These are phyloP conservation scores for Gossypium bickii DNA, from an alignment of 345 rosid genomes.

Conservation along the genomic window DNA sequence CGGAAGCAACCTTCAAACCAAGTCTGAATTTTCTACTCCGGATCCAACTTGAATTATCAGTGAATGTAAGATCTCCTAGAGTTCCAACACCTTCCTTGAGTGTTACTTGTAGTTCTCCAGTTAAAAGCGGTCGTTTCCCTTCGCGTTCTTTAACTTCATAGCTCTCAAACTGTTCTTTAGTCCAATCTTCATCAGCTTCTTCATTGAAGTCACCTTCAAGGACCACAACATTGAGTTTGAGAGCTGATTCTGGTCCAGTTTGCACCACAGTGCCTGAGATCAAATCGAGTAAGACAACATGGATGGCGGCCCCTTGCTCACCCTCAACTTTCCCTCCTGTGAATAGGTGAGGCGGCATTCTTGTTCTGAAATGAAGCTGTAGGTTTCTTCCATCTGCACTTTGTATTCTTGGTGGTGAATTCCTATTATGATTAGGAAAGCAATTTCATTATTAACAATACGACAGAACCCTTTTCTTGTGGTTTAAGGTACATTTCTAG, in stretches of 20 bases:
- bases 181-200: conserved; percentile 64
- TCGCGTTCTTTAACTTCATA: conserved; percentile 77
- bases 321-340: conserved; percentile 94
- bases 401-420: conserved; percentile 53
- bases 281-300: conserved; percentile 61
- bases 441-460: not conserved
- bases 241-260: conserved; percentile 60
- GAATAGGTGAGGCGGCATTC: conserved; percentile 91
- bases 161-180: conserved; percentile 64
- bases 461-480: not conserved
- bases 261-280: conserved; percentile 57
- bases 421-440: conserved; percentile 31
- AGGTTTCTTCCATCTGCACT: conserved; percentile 54
- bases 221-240: conserved; percentile 67
- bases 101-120: conserved; percentile 66
- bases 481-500: not conserved
- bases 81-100: conserved; percentile 89
- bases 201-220: conserved; percentile 85
- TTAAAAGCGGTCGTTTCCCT: conserved; percentile 83
- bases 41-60: conserved; percentile 97
- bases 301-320: conserved; percentile 79
- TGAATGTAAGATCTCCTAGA: conserved; percentile 78
- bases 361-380: conserved; percentile 73
- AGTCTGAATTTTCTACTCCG: conserved; percentile 95
- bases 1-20: conserved; percentile 59